Conservation (phyloP, 805 yeast genomes). For the Cyberlindnera mrakii region DNA sequence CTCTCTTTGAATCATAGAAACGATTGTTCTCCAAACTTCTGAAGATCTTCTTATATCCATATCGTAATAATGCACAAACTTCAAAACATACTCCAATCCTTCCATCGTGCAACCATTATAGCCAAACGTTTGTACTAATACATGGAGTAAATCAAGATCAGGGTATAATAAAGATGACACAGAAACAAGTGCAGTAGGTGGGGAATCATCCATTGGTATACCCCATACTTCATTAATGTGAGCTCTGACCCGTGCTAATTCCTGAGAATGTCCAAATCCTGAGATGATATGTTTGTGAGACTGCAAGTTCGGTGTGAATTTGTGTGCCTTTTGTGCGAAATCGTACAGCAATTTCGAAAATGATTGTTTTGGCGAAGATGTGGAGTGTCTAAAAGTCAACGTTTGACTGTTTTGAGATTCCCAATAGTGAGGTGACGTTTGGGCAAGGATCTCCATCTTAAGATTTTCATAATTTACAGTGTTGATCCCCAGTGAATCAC, state of each 20-base stretch:
- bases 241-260: conserved; percentile 13
- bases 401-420: background rate
- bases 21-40: conserved; percentile 15
- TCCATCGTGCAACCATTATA: conserved; percentile 8
- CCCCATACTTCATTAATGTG: conserved; percentile 21
- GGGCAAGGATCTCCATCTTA: conserved; percentile 13
- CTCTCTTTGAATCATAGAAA: conserved; percentile 7
- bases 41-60: conserved; percentile 3
- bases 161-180: conserved; percentile 16
- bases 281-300: conserved; percentile 18
- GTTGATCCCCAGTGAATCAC: conserved; percentile 2
- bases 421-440: conserved; percentile 16
- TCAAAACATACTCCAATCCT: conserved; percentile 9
- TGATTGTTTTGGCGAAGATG: background rate
- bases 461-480: conserved; percentile 13
- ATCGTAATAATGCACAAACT: conserved; percentile 12
- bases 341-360: conserved; percentile 5
- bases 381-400: background rate
- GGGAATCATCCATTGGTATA: conserved; percentile 4
- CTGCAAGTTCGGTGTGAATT: conserved; percentile 11
- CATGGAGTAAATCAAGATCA: conserved; percentile 10
- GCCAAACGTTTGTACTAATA: conserved; percentile 14
- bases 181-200: conserved; percentile 4
- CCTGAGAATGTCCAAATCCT: conserved; percentile 17
- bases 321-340: conserved; percentile 3